These are phyloP conservation scores for Serendipita sp. DNA, from an alignment of 768 basidiomycete genomes.

Conservation along the genomic window DNA sequence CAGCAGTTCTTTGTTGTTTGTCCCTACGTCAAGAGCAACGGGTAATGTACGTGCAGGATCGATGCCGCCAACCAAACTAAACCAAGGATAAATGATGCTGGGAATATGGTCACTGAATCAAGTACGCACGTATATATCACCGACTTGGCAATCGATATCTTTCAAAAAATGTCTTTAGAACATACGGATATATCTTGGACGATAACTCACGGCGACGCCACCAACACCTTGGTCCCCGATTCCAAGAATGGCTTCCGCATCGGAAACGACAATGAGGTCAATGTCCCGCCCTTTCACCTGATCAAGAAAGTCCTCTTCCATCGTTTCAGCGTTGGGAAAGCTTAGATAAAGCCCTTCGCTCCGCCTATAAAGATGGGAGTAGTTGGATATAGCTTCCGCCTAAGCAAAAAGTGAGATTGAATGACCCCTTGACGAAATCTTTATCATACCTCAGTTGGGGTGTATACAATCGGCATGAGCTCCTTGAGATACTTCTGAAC, in stretches of 20 bases:
- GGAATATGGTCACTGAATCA: neutral
- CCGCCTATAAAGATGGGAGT: conserved; percentile 69
- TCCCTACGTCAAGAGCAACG: conserved; percentile 62
- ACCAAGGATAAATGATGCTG: neutral
- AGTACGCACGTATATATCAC: conserved; percentile 50
- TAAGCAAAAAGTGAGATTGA: conserved; percentile 17
- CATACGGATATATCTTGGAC: neutral
- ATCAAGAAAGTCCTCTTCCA: conserved; percentile 66
- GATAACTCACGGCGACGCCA: conserved; percentile 17
- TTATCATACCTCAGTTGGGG: conserved; percentile 50
- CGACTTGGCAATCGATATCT: conserved; percentile 68
- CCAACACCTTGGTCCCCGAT: conserved; percentile 62
- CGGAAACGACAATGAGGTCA: conserved; percentile 69
- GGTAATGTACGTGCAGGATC: conserved; percentile 42
- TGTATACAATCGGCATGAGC: conserved; percentile 61
- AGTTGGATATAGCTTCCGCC: conserved; percentile 69
- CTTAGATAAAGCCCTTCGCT: conserved; percentile 64
- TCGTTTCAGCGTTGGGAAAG: conserved; percentile 40
- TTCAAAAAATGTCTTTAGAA: neutral
- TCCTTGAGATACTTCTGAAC: conserved; percentile 42
- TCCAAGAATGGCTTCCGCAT: conserved; percentile 74
- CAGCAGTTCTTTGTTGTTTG: conserved; percentile 47
- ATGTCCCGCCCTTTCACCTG: conserved; percentile 44
- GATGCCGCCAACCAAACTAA: conserved; percentile 47
- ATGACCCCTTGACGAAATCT: too few species aligned